Evolutionary conservation across 2,329 filamentous ascomycete species (phyloP), one percentile per base, ranked within the genome.

Genomic region (Periconia sp.): DNA sequence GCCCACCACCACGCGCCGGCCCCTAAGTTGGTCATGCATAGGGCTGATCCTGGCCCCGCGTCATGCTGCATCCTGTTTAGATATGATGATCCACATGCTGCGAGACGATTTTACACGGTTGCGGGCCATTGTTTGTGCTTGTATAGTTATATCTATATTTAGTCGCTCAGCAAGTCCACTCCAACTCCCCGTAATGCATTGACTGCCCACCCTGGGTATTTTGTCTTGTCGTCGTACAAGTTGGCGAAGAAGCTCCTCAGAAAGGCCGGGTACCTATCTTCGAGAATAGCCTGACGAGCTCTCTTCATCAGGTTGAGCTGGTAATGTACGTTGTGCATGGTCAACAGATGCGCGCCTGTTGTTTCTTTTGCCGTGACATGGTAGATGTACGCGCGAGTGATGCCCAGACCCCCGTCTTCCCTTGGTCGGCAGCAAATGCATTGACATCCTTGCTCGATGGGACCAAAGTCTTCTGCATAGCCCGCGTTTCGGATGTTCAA

Each of bases 301-400:
- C 81, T 75, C 15, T 79, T 76, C 91, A 97, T 96, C 57, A 99
- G 74, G 47, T 87, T 81, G 40, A 99, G 78, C 66, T 96, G 84
- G 64, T 96, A 96, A 74, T 91, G 90, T 18, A 99, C 89, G 65
- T 99, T 99, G 70, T 99, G 94, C 64, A 97, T 90, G 1, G 90
- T 96, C 40, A 99, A 75, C 66, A 87, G 63, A 73, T 87, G 84
- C 12, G 95, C 94, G 6, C 92, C 90, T 1, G 89, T 92, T 0
- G 94, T 99, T 76, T 99, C 94, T 73, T 99, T 99, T 19, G 87
- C 87, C 0, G 89, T 86, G 52, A 96, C 84, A 73, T 99, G 94
- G 66, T 96, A 86, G 34, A 97, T 84, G 70, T 91, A 96, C 3
- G 94, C 92, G 51, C 88, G 80, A 3, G 92, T 95, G 54, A 97